Evolutionary conservation across 1,284 basidiomycete genomes (phyloP).

Genomic region (Sporisorium scitamineum): DNA sequence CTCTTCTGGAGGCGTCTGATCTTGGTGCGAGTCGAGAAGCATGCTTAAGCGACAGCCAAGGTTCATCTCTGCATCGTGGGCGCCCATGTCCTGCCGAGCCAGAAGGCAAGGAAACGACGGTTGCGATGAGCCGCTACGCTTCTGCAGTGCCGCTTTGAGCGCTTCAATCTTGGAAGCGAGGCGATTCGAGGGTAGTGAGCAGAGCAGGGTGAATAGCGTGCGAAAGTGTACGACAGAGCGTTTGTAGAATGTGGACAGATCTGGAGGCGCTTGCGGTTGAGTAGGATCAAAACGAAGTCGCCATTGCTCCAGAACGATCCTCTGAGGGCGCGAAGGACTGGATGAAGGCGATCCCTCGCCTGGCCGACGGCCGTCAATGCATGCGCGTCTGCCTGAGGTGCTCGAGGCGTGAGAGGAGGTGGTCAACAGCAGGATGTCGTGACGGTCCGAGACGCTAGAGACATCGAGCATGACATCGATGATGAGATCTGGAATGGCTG

Average conservation of each 20-base stretch:
- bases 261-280: conserved; percentile 30
- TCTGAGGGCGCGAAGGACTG: background rate
- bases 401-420: background rate
- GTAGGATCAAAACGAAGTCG: conserved; percentile 35
- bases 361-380: conserved; percentile 25
- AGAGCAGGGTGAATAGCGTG: conserved; percentile 60
- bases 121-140: background rate
- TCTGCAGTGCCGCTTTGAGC: conserved; percentile 12
- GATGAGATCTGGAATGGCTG: conserved; percentile 63
- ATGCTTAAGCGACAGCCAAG: conserved; percentile 55
- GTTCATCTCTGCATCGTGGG: conserved; percentile 46
- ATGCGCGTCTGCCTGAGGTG: conserved; percentile 3
- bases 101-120: conserved; percentile 20
- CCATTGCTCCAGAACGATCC: conserved; percentile 56
- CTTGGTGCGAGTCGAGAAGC: conserved; percentile 1
- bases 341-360: background rate
- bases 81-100: conserved; percentile 23
- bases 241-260: conserved; percentile 69
- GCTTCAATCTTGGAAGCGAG: conserved; percentile 52
- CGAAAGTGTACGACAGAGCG: conserved; percentile 68
- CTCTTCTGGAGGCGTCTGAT: conserved; percentile 6
- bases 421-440: conserved; percentile 24
- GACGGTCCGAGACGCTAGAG: conserved; percentile 26
- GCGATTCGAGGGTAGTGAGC: conserved; percentile 57
- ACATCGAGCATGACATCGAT: conserved; percentile 69